Evolutionary conservation across 1,284 basidiomycete genomes (phyloP), one percentile per base, ranked within the genome.

Genomic region (Ustanciosporium gigantosporum): DNA sequence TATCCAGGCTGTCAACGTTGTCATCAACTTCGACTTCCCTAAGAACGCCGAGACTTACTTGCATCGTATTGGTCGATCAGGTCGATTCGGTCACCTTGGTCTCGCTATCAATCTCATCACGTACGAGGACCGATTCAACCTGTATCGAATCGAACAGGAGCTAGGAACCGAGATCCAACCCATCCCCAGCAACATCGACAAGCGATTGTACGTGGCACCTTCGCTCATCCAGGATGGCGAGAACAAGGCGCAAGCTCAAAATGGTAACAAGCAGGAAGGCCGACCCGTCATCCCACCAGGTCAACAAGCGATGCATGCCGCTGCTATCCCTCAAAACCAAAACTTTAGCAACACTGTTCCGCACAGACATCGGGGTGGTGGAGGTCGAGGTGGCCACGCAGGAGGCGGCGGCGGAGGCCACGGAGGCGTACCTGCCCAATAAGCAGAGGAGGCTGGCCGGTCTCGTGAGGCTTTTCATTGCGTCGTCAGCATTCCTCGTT

Each of bases 1-100:
- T 80, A 97, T 98, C 78, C 93, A 97, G 82, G 94, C 94, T 36
- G 94, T 98, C 62, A 98, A 98, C 80, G 94, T 97, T 73, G 94
- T 98, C 74, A 97, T 98, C 84, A 97, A 97, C 83, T 98, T 98
- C 79, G 93, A 96, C 80, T 96, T 98, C 81, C 94, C 94, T 58
- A 95, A 96, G 84, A 96, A 94, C 76, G 90, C 90, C 48, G 94
- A 98, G 81, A 96, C 93, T 3, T 98, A 98, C 80, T 86, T 98
- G 24, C 94, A 98, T 80, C 87, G 92, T 60, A 94, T 97, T 76
- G 94, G 94, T 79, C 91, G 94, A 64, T 93, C 91, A 8, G 95
- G 95, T 51, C 89, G 95, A 45, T 97, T 94, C 78, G 94, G 95
- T 49, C 95, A 98, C 80, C 82, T 96, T 59, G 95, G 94, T 79